phyloP scores from a whole-genome alignment of 2,329 filamentous ascomycete species.

The Botrytis deweyae region DNA sequence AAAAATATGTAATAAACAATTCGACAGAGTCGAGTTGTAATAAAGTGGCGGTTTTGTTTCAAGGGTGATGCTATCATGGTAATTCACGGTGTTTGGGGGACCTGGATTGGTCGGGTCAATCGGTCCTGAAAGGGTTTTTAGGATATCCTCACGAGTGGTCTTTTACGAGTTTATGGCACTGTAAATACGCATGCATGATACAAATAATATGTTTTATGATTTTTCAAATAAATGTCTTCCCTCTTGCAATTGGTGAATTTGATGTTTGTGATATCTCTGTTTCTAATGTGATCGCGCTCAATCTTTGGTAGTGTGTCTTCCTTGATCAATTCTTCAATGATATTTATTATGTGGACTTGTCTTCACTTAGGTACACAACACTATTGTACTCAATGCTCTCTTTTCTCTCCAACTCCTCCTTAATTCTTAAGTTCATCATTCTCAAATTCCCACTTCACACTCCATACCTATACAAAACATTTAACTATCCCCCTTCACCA shows the following conservation, averaged over 20 bases:
- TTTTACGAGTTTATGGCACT: not conserved
- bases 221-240: not conserved
- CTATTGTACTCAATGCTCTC: not conserved
- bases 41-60: not conserved
- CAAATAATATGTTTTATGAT: not conserved
- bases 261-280: not conserved
- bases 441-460: too few relatives aligned
- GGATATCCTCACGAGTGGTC: not conserved
- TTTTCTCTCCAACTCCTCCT: rapidly evolving
- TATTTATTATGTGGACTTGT: not conserved
- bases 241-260: not conserved
- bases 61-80: not conserved
- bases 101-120: conserved; percentile 2
- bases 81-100: conserved; percentile 11
- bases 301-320: not conserved
- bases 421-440: rapidly evolving
- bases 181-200: conserved; percentile 4
- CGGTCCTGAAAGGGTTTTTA: not conserved
- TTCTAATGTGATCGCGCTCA: not conserved
- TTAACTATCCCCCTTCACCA: not conserved
- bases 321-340: not conserved
- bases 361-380: not conserved
- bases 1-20: not conserved
- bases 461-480: too few relatives aligned
- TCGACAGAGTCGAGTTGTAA: not conserved